Conservation (phyloP, 2,329 filamentous ascomycete species). For the Aspergillus sp. region DNA sequence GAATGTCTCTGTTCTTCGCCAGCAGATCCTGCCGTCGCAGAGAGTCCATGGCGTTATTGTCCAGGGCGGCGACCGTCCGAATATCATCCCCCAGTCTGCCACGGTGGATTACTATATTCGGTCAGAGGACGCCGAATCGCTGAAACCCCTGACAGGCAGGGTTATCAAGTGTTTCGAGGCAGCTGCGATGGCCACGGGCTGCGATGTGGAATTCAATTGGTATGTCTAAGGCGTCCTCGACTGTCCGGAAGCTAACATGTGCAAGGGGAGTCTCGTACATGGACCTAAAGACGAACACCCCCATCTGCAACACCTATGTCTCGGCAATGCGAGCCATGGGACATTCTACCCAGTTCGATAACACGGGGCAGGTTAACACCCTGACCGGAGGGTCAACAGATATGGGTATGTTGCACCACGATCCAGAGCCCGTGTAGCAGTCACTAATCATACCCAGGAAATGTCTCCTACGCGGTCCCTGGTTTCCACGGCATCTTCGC, state of each 20-base stretch:
- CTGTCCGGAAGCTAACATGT: too few relatives aligned
- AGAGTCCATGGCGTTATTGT: conserved; percentile 45
- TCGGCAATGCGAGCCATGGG: conserved; percentile 21
- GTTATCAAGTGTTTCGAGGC: conserved; percentile 25
- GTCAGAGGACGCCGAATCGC: conserved; percentile 28
- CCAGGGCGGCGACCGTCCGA: conserved; percentile 43
- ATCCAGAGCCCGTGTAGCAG: too few relatives aligned
- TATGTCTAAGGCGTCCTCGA: conserved; percentile 2
- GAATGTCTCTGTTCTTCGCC: conserved; percentile 42
- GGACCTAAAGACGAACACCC: conserved; percentile 20
- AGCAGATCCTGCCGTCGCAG: conserved; percentile 45
- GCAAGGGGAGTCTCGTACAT: conserved; percentile 20
- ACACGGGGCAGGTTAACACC: conserved; percentile 8
- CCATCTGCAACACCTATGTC: conserved; percentile 22
- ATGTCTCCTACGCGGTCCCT: conserved; percentile 37
- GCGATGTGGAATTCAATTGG: conserved; percentile 20
- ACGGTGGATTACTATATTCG: conserved; percentile 38
- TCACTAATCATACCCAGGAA: conserved; percentile 21
- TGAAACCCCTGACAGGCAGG: conserved; percentile 21
- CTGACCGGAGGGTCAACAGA: conserved; percentile 19
- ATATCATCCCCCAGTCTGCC: conserved; percentile 47
- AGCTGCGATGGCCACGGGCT: conserved; percentile 23
- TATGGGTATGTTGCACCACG: conserved; percentile 12
- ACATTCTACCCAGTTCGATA: conserved; percentile 14
- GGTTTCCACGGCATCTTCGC: conserved; percentile 32